phyloP scores from a whole-genome alignment of 2,329 filamentous ascomycete species.

The Ophiostoma tasmaniense region DNA sequence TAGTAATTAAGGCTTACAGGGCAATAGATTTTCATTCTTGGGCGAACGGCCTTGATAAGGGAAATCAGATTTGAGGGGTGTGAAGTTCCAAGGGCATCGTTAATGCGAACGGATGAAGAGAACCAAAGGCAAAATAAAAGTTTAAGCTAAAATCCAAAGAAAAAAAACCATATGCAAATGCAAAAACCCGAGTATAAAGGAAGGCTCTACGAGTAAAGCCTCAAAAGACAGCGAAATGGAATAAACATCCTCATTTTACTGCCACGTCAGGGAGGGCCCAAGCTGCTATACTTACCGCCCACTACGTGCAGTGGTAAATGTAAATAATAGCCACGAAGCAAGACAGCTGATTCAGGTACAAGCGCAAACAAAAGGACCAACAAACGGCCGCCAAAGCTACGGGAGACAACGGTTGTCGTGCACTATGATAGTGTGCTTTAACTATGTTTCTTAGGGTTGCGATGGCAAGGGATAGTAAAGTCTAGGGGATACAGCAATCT shows the following conservation, averaged over 20 bases:
- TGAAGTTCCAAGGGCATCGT: too few relatives aligned
- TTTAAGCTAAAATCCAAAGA: background rate
- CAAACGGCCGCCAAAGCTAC: background rate
- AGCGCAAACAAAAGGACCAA: background rate
- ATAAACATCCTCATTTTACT: background rate
- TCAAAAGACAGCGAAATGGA: background rate
- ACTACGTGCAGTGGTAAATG: background rate
- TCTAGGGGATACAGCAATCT: background rate
- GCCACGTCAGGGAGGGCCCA: background rate
- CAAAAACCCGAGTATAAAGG: background rate
- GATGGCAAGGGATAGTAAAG: background rate
- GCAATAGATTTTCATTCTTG: background rate
- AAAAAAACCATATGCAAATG: background rate
- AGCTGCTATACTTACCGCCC: background rate
- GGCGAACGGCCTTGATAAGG: background rate
- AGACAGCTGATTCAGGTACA: background rate
- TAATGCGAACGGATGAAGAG: background rate
- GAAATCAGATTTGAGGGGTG: background rate
- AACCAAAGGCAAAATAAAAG: background rate
- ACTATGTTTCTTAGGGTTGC: background rate
- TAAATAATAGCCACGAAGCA: background rate
- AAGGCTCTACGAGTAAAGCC: background rate
- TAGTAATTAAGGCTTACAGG: background rate
- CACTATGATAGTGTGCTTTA: background rate
- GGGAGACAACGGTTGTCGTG: background rate